phyloP scores from a whole-genome alignment of 2,329 filamentous ascomycete species.

The Cercospora nicotianae region DNA sequence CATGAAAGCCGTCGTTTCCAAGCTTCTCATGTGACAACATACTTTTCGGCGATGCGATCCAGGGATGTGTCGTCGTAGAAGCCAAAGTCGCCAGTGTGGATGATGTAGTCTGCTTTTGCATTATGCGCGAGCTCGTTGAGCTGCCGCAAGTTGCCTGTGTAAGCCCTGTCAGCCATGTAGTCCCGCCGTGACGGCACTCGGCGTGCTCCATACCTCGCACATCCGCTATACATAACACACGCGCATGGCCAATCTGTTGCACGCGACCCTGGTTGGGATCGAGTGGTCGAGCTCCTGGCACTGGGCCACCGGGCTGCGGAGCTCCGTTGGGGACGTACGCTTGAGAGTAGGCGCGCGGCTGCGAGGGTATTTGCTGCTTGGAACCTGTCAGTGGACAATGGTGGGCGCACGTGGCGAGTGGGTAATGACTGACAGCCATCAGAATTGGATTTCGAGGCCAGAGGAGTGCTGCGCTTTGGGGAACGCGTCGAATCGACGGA shows the following conservation, averaged over 20 bases:
- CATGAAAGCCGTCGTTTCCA: background rate
- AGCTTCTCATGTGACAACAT: slow-evolving; percentile 42
- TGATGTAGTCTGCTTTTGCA: slow-evolving; percentile 93
- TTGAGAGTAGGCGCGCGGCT: slow-evolving; percentile 53
- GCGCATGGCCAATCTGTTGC: slow-evolving; percentile 50
- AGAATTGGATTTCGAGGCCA: slow-evolving; percentile 2
- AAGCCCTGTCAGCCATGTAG: background rate
- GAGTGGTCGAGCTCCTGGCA: slow-evolving; percentile 47
- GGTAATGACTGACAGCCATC: slow-evolving; percentile 7
- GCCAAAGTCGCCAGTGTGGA: slow-evolving; percentile 97
- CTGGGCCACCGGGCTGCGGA: slow-evolving; percentile 37
- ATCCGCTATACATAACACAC: slow-evolving; percentile 55
- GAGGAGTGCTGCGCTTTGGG: background rate
- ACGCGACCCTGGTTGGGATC: slow-evolving; percentile 56
- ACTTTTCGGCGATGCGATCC: slow-evolving; percentile 98
- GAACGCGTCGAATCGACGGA: background rate
- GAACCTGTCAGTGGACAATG: background rate
- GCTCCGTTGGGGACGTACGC: slow-evolving; percentile 50
- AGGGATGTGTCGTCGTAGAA: slow-evolving; percentile 97
- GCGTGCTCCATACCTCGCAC: slow-evolving; percentile 48
- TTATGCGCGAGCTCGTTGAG: slow-evolving; percentile 95
- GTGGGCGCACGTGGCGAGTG: background rate
- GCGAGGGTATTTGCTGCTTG: slow-evolving; percentile 51
- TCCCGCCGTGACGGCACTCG: background rate
- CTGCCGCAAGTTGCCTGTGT: slow-evolving; percentile 83